Base-by-base conservation (phyloP, 2,329 filamentous ascomycete genomes). In the Penicillium sclerotigenum region DNA sequence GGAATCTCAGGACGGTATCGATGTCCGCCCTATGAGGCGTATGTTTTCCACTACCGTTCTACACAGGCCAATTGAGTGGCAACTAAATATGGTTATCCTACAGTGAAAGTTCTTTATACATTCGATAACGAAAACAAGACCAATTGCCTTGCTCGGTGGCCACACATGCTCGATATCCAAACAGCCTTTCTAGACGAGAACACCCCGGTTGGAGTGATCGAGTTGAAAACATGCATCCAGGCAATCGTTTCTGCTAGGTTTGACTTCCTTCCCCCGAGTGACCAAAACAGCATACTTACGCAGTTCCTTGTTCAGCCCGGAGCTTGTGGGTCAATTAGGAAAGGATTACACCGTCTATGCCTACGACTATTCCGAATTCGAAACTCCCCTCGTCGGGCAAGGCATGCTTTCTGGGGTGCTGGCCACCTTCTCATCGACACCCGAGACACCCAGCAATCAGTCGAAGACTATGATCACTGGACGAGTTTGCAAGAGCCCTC, bases 31-130 rank as follows among this genome's bases (percentile, higher is more conserved):
- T 40, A 88, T 90, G 85, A 85, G 85, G 75, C 80, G 86, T 89
- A 84, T 72, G 85, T 77, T 41, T 47, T 31, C 40, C 37, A 47
- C 47, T 47, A 14, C 47, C 54, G 26, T 54, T 20, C 42, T 47
- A 36, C n/a, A 46, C 16, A 46, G 28, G 13, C 20, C 8, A 20
- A n/a, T 28, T 38, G 42, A 18, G 43, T 48, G 14, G 33, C 50
- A 38, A 54, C 53, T 68, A 68, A 61, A 65, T 28, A 47, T 34
- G 18, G 33, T 47, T 11, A 37, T 22, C 47, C 60, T 59, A 52
- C 74, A 96, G 92, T 97, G 75, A 97, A 97, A 81, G 89, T 97
- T 47, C 87, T 96, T 59, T 99, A 97, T 76, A 96, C 91, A 31
- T 97, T 97, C 76, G 92, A 97, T 73, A 87, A 87, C 70, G 87